Evolutionary conservation across 108 stramenopile species (phyloP).

Genomic region (Cyclotella kingstonii): DNA sequence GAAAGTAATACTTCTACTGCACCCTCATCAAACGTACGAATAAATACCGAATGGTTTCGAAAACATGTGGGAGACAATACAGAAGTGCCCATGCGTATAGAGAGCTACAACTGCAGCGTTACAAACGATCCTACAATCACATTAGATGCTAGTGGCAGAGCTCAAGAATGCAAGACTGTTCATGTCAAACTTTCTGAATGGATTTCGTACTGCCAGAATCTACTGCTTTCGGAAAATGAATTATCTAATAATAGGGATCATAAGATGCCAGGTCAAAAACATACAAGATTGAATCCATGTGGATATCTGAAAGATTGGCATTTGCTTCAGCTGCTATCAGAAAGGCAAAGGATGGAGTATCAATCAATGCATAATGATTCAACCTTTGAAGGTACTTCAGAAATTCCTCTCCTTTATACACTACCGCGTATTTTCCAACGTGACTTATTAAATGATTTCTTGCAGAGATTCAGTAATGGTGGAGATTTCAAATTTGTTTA

Average conservation of each 20-base stretch:
- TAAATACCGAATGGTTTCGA: constrained; percentile 62
- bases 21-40: background rate
- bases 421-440: constrained; percentile 48
- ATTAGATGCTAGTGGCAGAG: constrained; percentile 68
- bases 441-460: constrained; percentile 64
- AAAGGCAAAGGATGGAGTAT: constrained; percentile 3
- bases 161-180: constrained; percentile 61
- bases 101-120: background rate
- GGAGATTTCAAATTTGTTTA: constrained; percentile 88
- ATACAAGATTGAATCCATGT: background rate
- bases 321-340: constrained; percentile 36
- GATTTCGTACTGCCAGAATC: constrained; percentile 33
- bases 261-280: background rate
- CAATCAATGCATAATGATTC: background rate
- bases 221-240: background rate
- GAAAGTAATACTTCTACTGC: background rate
- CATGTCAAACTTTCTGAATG: constrained; percentile 50
- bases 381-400: background rate
- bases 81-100: constrained; percentile 58
- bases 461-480: constrained; percentile 35
- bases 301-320: constrained; percentile 87
- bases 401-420: constrained; percentile 56
- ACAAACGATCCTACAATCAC: background rate
- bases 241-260: background rate
- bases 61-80: constrained; percentile 46